phyloP scores from a whole-genome alignment of 257 asterid species.

The Fraxinus americana region DNA sequence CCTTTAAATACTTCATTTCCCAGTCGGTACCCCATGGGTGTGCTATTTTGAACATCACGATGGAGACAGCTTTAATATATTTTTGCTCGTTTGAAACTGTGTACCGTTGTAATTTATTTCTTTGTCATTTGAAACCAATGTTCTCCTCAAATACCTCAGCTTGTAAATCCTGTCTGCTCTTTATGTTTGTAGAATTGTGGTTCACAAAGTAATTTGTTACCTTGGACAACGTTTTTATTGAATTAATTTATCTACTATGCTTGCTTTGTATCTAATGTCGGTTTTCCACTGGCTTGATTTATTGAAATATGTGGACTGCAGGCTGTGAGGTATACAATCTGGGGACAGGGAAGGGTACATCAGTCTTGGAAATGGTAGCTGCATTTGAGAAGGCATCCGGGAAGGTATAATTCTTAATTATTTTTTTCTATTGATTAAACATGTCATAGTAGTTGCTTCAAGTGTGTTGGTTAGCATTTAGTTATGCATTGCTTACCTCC shows the following conservation, averaged over 20 bases:
- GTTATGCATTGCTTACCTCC: not conserved
- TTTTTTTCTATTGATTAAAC: not conserved
- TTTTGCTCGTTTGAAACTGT: not conserved
- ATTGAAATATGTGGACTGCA: constrained; percentile 14
- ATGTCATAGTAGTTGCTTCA: not conserved
- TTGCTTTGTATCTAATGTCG: not conserved
- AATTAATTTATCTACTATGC: not conserved
- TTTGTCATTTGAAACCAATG: not conserved
- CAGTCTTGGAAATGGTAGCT: constrained; percentile 59
- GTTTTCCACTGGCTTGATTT: not conserved
- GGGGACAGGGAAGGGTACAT: constrained; percentile 63
- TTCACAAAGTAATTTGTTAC: not conserved
- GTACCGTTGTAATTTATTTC: not conserved
- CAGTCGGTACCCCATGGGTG: not conserved
- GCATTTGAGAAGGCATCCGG: constrained; percentile 65
- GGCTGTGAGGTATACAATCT: constrained; percentile 60
- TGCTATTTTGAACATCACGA: not conserved
- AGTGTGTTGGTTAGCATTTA: not conserved
- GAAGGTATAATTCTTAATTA: constrained; percentile 34
- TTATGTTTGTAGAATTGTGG: not conserved
- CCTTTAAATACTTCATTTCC: not conserved
- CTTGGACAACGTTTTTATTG: not conserved
- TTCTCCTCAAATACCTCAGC: not conserved
- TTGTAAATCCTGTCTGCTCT: not conserved
- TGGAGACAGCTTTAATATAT: not conserved